Evolutionary conservation across 371 early-diverging fungal species (phyloP), one percentile per base, ranked within the genome.

Genomic region (Enterospora canceri): DNA sequence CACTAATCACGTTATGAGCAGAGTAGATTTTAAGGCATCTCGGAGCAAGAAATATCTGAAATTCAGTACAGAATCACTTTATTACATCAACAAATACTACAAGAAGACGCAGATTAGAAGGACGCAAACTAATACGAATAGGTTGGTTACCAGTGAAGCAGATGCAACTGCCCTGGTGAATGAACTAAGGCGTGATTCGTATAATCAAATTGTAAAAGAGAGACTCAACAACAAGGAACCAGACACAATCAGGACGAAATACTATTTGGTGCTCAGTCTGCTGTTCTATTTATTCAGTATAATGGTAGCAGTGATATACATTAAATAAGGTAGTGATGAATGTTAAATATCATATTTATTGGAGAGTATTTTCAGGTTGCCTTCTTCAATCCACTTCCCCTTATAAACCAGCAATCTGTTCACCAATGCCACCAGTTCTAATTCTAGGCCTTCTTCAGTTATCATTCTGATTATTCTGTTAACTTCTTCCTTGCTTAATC

Each of bases 321-420:
- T 51, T 21, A 51, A 51, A 51, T 51, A 51, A 51, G 4, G 8
- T 8, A 21, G 5, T 8, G 18, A 21, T 24, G 19, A 21, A 8
- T 21, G 8, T 51, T 4, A 4, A 15, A 8, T 51, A 51, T 21
- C 26, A 21, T 21, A 21, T 51, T 21, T 51, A 21, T 51, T 51
- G 26, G 12, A 8, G 4, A 51, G 8, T 51, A 19, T 15, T 24
- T 51, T 4, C 26, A 51, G 26, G 18, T 21, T 15, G 18, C 26
- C 53, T 18, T 58, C 57, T 16, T 62, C 40, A 23, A 47, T 47
- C 8, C 5, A 12, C 3, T 24, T 61, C 19, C 19, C n/a, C 24
- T 48, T 61, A 26, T 61, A 61, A 8, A 2, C 5, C 15, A 61
- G 28, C 26, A 61, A 12, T 5, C 18, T 12, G 29, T 61, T 61